Evolutionary conservation across 1,284 basidiomycete genomes (phyloP), one percentile per base, ranked within the genome.

Genomic region (Pulchroboletus neoregius): DNA sequence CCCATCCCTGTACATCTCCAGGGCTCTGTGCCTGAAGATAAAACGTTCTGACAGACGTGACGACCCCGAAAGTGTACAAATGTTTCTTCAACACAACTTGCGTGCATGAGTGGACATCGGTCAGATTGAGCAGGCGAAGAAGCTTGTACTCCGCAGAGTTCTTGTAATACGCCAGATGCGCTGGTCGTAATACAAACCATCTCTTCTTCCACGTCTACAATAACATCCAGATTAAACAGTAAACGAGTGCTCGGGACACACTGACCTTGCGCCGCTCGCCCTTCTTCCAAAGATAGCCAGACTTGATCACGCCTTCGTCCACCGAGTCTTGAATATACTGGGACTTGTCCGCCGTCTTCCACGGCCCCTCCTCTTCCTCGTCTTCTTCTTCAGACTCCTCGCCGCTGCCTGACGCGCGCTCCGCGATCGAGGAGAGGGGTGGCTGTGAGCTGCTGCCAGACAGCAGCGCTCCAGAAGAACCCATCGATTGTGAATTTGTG

Each of bases 111-210:
- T 97, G 94, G 27, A 99, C 84, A 41, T 94, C 90, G 26, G 78
- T 75, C 22, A 98, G 79, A 58, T 95, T 91, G 50, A 99, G 82
- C 13, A 97, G 82, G 16, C 90, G 85, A 24, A 94, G 84, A 5
- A 98, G 80, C 66, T 93, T 80, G 71, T 97, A 97, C 68, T 97
- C 94, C 55, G 84, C 82, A 41, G 91, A 87, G 48, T 84, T 94
- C 75, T 98, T 98, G 82, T 99, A 99, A 71, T 96, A 97, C 11
- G 93, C 93, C 40, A 99, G 72, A 66, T 94, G 91, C 13, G 88
- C 89, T 0, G 91, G 82, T 12, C 95, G 81, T 49, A 99, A 72
- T 0, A 99, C 96, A 58, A 98, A 99, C 95, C 95, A 99, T 30
- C 95, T 81, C 72, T 94, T 94, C 76, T 98, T 98, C 95, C 95